A percentile compares a stretch with the other conserved stretches of the same genome.
These are phyloP conservation scores for Saturnispora zaruensis DNA, from an alignment of 805 yeast species.

Conservation along the genomic window DNA sequence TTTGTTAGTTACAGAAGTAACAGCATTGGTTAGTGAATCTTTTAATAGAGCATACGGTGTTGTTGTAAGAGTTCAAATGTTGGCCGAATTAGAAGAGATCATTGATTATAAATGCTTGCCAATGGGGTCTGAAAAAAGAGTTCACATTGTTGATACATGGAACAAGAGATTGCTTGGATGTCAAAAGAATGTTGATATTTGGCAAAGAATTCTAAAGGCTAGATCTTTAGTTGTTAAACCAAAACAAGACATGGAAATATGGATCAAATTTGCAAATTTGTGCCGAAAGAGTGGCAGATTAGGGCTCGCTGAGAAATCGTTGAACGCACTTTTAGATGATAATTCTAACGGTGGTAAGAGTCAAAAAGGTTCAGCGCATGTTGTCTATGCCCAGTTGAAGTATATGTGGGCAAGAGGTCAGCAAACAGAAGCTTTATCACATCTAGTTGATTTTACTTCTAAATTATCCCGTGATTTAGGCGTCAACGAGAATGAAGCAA, in stretches of 20 bases:
- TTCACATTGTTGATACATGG: conserved; percentile 85
- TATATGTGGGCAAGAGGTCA: conserved; percentile 96
- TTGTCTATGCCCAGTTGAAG: conserved; percentile 93
- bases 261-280: conserved; percentile 96
- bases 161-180: conserved; percentile 85
- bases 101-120: conserved; percentile 81
- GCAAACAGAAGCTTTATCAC: conserved; percentile 75
- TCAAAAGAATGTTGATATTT: conserved; percentile 95
- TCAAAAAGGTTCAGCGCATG: conserved; percentile 90
- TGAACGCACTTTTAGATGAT: conserved; percentile 70
- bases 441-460: conserved; percentile 82
- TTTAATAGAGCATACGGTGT: conserved; percentile 95
- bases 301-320: conserved; percentile 86
- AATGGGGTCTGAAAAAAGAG: conserved; percentile 71
- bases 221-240: conserved; percentile 91
- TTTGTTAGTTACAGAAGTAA: conserved; percentile 81
- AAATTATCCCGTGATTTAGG: conserved; percentile 86
- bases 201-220: conserved; percentile 94
- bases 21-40: conserved; percentile 91
- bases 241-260: conserved; percentile 92
- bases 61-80: conserved; percentile 93
- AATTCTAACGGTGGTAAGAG: conserved; percentile 32
- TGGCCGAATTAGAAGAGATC: conserved; percentile 93
- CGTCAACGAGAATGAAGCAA: conserved; percentile 75
- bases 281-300: conserved; percentile 91